Base-by-base conservation (phyloP, 129 eudicot genomes). In the Artemisia argyi region DNA sequence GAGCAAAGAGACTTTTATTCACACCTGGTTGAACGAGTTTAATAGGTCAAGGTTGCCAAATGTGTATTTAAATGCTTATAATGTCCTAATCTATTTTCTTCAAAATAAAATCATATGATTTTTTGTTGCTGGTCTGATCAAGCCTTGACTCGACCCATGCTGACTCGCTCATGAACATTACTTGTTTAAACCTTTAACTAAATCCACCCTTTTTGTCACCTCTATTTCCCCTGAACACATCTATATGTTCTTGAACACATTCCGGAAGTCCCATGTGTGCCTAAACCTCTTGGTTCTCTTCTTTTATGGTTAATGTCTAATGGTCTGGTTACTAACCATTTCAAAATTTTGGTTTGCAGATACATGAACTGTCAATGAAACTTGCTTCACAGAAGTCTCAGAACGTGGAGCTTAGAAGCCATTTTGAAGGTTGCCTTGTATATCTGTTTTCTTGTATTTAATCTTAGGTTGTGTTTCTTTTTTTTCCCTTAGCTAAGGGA, bases 301-400 rank as follows among this genome's bases (percentile, higher is more conserved):
- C 61, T 28, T 7, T 39, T 28, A 70, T 58, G 15, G 50, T 9
- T 57, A 44, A 44, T 7, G 7, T 12, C 4, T 5, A 71, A 71
- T 11, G 17, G 19, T 48, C 28, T 72, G 26, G 76, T 46, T 61
- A 15, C 61, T 61, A 73, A 73, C 59, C 81, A n/a, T 18, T 71
- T 78, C 26, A 26, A 13, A 49, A 61, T 75, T 49, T 28, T 73
- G 11, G 48, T 51, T 84, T 63, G 70, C 88, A 95, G 99, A 95
- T 95, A 68, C 91, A 90, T 26, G 99, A 95, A 85, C 80, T 95
- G 73, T 83, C 86, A 12, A 88, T 91, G 92, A 95, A 88, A 63
- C 94, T 95, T 76, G 88, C 99, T 74, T 61, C 80, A 75, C 99
- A 95, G 83, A 95, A 82, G 80, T 83, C 97, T 75, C 97, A 88